Evolutionary conservation across 2,329 filamentous ascomycete species (phyloP), one percentile per base, ranked within the genome.

Genomic region (Septoria petroselini): DNA sequence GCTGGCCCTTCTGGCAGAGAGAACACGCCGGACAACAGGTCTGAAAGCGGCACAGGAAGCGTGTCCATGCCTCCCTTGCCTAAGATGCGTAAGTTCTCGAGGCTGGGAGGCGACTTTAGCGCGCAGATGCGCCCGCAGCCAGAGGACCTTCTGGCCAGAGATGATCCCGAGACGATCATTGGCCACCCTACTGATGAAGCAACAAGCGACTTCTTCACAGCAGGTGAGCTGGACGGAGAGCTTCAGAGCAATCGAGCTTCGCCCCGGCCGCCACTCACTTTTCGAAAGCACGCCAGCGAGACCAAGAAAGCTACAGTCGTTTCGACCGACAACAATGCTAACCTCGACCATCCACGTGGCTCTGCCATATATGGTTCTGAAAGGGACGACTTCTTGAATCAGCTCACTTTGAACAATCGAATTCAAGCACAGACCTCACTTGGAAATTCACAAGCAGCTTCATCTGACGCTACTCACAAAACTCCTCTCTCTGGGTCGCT

Each of bases 41-140:
- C 40, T 17, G 25, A 17, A 8, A 18, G 14, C 27, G 4, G 7
- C 12, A 27, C 15, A 12, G 14, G 25, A 21, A 4, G 23, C 15
- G 14, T 6, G 1, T 4, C n/a, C 29, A 29, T 17, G 23, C 23
- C 8, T 19, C 30, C 25, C 31, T 29, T 33, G 27, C 17, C 27
- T 18, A 14, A 21, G 9, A 12, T 27, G 27, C 40, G 8, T 17
- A 30, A n/a, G n/a, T 38, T 37, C 7, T 27, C 25, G n/a, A 18
- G 42, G 14, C 42, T 45, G 18, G 33, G 42, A 29, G 40, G 40
- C 25, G 27, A 42, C n/a, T 17, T 42, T 6, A 17, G 7, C n/a
- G 15, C 30, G 23, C 40, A 42, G 40, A 15, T 29, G 23, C 27
- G 27, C 9, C 23, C 5, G 23, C 23, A 27, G 23, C 9, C 23